phyloP scores from a whole-genome alignment of 345 rosid genomes.

The Arabidopsis suecica region DNA sequence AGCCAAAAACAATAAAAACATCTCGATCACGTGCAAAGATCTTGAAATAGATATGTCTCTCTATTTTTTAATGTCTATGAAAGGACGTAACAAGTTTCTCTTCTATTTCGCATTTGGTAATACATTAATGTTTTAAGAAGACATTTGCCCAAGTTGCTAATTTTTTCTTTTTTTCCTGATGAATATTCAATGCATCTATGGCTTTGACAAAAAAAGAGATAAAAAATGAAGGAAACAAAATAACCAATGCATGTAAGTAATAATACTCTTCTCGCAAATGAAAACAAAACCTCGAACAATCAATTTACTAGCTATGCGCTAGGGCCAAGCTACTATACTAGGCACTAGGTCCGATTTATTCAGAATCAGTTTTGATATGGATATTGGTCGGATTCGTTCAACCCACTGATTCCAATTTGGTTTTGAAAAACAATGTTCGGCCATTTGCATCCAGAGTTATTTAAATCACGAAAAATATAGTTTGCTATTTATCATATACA shows the following conservation, averaged over 20 bases:
- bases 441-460: slow-evolving; percentile 12
- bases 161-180: background rate
- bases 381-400: slow-evolving; percentile 13
- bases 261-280: background rate
- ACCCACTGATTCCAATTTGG: slow-evolving; percentile 24
- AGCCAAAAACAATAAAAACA: slow-evolving; percentile 15
- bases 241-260: background rate
- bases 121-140: slow-evolving; percentile 1
- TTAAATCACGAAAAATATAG: background rate
- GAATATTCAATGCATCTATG: slow-evolving; percentile 6
- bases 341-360: slow-evolving; percentile 17
- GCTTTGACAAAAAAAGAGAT: background rate
- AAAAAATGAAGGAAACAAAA: no score
- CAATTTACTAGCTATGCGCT: slow-evolving; percentile 7
- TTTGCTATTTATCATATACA: background rate
- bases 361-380: background rate
- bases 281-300: slow-evolving; percentile 21
- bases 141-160: slow-evolving; percentile 17
- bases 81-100: slow-evolving; percentile 2
- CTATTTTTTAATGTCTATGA: slow-evolving; percentile 4
- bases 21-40: slow-evolving; percentile 31
- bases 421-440: slow-evolving; percentile 30
- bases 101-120: slow-evolving; percentile 26
- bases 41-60: slow-evolving; percentile 19
- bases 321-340: slow-evolving; percentile 11